These are phyloP conservation scores for Arthrinium puccinioides DNA, from an alignment of 2,329 filamentous ascomycete species.

Conservation along the genomic window DNA sequence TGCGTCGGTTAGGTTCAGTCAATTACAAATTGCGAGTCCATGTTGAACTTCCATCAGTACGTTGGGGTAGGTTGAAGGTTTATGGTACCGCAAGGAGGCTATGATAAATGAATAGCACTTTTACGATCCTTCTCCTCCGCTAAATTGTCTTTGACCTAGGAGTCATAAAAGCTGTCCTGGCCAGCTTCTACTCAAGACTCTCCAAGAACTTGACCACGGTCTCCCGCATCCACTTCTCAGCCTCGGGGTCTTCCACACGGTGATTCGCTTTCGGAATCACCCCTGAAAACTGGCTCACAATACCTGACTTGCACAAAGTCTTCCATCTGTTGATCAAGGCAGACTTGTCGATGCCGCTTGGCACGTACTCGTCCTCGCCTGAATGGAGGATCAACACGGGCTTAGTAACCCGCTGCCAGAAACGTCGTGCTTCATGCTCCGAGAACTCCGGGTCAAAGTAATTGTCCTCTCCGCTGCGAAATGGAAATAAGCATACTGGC, in stretches of 20 bases:
- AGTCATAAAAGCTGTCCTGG: not conserved
- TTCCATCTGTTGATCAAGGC: constrained; percentile 52
- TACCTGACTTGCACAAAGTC: constrained; percentile 29
- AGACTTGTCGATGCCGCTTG: constrained; percentile 47
- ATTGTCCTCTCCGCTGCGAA: constrained; percentile 61
- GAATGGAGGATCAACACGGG: constrained; percentile 60
- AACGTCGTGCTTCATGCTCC: constrained; percentile 43
- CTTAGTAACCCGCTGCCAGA: constrained; percentile 59
- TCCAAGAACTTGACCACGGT: constrained; percentile 1
- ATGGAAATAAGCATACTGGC: not conserved
- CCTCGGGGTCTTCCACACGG: constrained; percentile 29
- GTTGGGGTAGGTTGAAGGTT: no score
- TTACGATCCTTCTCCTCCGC: no score
- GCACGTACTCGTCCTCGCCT: constrained; percentile 59
- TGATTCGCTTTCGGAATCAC: constrained; percentile 47
- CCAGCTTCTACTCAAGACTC: not conserved
- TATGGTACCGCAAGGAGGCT: no score
- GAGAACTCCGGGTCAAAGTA: constrained; percentile 21
- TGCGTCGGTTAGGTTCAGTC: not conserved
- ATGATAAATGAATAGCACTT: no score
- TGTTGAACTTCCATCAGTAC: no score
- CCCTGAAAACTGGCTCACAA: constrained; percentile 43
- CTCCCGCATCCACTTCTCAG: constrained; percentile 1
- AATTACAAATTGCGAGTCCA: not conserved
- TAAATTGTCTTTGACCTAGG: not conserved